Evolutionary conservation across 352 stramenopile genomes (phyloP).

Genomic region (Hyaloperonospora arabidopsidis): DNA sequence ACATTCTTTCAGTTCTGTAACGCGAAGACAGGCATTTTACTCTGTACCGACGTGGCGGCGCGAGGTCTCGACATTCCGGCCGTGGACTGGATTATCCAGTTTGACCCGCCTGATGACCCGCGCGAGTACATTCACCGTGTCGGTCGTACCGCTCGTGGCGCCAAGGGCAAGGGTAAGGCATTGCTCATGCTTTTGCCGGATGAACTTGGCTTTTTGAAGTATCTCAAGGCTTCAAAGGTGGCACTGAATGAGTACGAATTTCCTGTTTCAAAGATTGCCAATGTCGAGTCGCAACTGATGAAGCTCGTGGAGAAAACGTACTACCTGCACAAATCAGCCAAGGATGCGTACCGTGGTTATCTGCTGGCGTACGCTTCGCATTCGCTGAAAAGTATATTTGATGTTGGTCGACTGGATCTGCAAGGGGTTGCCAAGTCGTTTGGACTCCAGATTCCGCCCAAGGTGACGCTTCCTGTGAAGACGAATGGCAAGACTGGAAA

Average conservation of each 20-base stretch:
- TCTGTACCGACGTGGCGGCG: slow-evolving; percentile 98
- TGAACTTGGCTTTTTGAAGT: slow-evolving; percentile 97
- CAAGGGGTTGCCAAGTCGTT: slow-evolving; percentile 95
- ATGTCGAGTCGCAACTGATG: slow-evolving; percentile 95
- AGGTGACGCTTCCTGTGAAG: slow-evolving; percentile 92
- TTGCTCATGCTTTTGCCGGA: slow-evolving; percentile 97
- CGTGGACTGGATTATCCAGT: slow-evolving; percentile 99
- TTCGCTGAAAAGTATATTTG: slow-evolving; percentile 97
- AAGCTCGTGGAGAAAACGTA: slow-evolving; percentile 99
- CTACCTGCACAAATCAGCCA: slow-evolving; percentile 96
- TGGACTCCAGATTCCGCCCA: slow-evolving; percentile 94
- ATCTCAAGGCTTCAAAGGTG: slow-evolving; percentile 96
- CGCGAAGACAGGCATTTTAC: slow-evolving; percentile 91
- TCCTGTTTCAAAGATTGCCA: slow-evolving; percentile 94
- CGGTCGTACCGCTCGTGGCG: slow-evolving; percentile 80
- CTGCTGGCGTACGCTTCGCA: slow-evolving; percentile 97
- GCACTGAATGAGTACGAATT: slow-evolving; percentile 99
- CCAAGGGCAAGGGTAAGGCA: slow-evolving; percentile 87
- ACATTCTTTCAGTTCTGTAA: slow-evolving; percentile 99
- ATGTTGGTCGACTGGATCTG: slow-evolving; percentile 96
- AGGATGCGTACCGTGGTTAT: slow-evolving; percentile 97
- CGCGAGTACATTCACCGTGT: slow-evolving; percentile 97
- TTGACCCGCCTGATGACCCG: slow-evolving; percentile 97
- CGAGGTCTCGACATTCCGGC: slow-evolving; percentile 95
- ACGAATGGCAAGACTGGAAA: slow-evolving; percentile 73